Evolutionary conservation across 2,329 filamentous ascomycete species (phyloP).

Genomic region (Paraphoma sp.): DNA sequence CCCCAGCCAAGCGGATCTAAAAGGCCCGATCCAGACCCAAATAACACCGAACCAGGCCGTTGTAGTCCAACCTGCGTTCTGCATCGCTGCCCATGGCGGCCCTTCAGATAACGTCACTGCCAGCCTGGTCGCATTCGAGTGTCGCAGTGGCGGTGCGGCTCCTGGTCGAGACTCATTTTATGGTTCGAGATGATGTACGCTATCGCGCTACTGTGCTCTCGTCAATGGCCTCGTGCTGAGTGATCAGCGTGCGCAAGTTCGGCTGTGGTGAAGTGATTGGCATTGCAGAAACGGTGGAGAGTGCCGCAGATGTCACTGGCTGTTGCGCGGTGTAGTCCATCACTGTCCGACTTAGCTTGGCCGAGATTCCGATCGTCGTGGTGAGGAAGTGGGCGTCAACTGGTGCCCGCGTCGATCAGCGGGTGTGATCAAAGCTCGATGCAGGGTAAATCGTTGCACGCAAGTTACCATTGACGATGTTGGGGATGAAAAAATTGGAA

Average conservation of each 20-base stretch:
- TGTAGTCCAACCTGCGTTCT: not conserved
- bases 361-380: not conserved
- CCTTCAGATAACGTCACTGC: not conserved
- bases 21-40: slow-evolving; percentile 5
- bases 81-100: not conserved
- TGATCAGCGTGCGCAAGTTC: no score
- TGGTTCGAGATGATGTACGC: not conserved
- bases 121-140: not conserved
- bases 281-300: no score
- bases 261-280: no score
- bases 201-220: no score
- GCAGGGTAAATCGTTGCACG: not conserved
- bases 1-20: not conserved
- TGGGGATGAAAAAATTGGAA: no score
- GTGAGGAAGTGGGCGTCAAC: not conserved
- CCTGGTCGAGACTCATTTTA: not conserved
- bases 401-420: slow-evolving; percentile 17
- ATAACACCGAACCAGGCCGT: not conserved
- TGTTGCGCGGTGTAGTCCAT: no score
- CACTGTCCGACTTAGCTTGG: no score
- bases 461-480: not conserved
- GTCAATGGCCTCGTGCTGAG: no score
- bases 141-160: not conserved
- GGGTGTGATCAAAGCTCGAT: slow-evolving; percentile 4
- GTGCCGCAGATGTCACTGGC: no score